Conservation (phyloP, 2,329 filamentous ascomycete genomes). For the Alternaria sp. region DNA sequence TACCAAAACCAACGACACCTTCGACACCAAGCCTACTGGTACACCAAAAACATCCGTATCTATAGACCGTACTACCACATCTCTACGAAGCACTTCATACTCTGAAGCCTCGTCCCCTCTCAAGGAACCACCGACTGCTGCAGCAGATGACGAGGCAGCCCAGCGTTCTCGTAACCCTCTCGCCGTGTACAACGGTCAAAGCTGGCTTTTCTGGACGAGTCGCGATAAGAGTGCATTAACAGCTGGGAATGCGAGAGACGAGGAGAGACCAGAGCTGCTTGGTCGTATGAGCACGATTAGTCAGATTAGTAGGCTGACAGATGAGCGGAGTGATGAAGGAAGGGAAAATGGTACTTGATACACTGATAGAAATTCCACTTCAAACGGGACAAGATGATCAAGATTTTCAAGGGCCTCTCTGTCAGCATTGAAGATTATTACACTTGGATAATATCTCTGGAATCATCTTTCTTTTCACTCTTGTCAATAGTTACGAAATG, state of each 20-base stretch:
- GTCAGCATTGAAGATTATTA: not conserved
- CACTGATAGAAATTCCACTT: not conserved
- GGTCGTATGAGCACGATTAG: conserved; percentile 60
- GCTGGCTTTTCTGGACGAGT: conserved; percentile 63
- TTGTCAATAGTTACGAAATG: too few species aligned
- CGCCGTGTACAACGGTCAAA: conserved; percentile 60
- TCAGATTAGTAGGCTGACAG: conserved; percentile 64
- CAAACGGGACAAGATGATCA: not conserved
- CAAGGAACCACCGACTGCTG: conserved; percentile 7
- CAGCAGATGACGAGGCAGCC: conserved; percentile 6
- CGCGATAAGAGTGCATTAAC: conserved; percentile 7
- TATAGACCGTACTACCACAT: conserved; percentile 10
- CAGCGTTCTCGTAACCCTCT: conserved; percentile 51
- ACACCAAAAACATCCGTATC: conserved; percentile 36
- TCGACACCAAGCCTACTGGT: conserved; percentile 22
- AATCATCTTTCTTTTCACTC: not conserved
- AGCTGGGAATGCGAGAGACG: conserved; percentile 16
- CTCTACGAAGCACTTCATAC: conserved; percentile 19
- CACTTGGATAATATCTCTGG: not conserved
- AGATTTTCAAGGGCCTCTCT: not conserved
- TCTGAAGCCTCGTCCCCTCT: conserved; percentile 17
- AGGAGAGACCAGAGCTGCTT: conserved; percentile 38
- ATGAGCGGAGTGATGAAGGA: conserved; percentile 28
- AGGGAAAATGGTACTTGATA: conserved; percentile 35
- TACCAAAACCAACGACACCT: conserved; percentile 17